Conservation (phyloP, 2,329 filamentous ascomycete genomes). For the Fusarium sp. region DNA sequence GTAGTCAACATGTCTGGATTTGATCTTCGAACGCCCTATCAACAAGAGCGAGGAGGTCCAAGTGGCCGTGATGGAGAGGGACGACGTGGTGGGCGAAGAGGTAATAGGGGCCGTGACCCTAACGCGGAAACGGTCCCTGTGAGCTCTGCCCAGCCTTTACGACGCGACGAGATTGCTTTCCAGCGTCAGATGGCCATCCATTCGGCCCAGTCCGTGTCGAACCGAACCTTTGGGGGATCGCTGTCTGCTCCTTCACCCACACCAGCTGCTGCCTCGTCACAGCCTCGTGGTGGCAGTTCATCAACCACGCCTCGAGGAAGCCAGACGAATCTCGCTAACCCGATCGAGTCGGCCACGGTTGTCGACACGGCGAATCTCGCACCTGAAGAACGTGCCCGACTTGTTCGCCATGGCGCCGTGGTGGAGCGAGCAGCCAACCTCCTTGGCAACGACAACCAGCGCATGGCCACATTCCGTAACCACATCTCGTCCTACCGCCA, state of each 20-base stretch:
- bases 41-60: slow-evolving; percentile 63
- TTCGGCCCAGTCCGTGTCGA: slow-evolving; percentile 83
- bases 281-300: slow-evolving; percentile 37
- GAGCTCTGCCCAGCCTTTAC: slow-evolving; percentile 82
- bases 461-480: slow-evolving; percentile 81
- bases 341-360: slow-evolving; percentile 65
- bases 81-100: slow-evolving; percentile 62
- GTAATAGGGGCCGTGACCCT: slow-evolving; percentile 80
- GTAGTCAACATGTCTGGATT: slow-evolving; percentile 90
- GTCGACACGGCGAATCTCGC: slow-evolving; percentile 66
- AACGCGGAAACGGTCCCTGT: slow-evolving; percentile 84
- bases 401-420: slow-evolving; percentile 84
- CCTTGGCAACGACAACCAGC: slow-evolving; percentile 79
- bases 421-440: slow-evolving; percentile 87
- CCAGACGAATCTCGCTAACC: slow-evolving; percentile 41
- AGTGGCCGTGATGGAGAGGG: slow-evolving; percentile 56
- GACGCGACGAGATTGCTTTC: slow-evolving; percentile 89
- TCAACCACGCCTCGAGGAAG: slow-evolving; percentile 39
- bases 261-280: slow-evolving; percentile 41
- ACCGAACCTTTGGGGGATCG: slow-evolving; percentile 86
- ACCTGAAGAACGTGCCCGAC: slow-evolving; percentile 83
- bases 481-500: slow-evolving; percentile 84
- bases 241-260: slow-evolving; percentile 63
- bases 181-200: slow-evolving; percentile 94
- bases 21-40: slow-evolving; percentile 80